Evolutionary conservation across 495 filamentous ascomycete genomes (phyloP).

Genomic region (Penicillium samsonianum): DNA sequence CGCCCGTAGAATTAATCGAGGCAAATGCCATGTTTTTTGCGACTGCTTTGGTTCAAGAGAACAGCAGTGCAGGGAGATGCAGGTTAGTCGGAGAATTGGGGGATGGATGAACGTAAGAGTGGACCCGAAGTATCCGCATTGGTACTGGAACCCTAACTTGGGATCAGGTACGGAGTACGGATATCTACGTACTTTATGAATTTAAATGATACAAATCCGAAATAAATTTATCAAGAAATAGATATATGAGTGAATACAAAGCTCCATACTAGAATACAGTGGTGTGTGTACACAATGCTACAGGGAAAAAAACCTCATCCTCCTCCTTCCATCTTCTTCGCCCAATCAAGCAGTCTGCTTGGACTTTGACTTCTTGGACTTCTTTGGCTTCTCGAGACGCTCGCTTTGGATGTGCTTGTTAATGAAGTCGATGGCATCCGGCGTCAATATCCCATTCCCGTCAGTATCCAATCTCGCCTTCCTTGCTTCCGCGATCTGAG

Average conservation of each 20-base stretch:
- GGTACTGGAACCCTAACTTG: constrained; percentile 6
- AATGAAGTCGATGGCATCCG: constrained; percentile 39
- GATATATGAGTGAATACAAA: constrained; percentile 25
- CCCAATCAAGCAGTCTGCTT: constrained; percentile 18
- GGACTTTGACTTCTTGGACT: constrained; percentile 17
- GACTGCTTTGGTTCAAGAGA: constrained; percentile 16
- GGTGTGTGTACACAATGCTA: constrained; percentile 42
- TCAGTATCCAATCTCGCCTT: constrained; percentile 34
- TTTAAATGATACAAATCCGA: constrained; percentile 1
- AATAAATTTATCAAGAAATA: constrained; percentile 6
- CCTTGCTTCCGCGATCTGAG: constrained; percentile 29
- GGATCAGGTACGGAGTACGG: background rate
- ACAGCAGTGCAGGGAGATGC: constrained; percentile 20
- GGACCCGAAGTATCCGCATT: constrained; percentile 16
- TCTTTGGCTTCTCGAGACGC: constrained; percentile 12
- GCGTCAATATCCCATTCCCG: constrained; percentile 41
- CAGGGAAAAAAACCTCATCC: constrained; percentile 16
- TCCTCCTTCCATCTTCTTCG: background rate
- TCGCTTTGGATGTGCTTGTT: constrained; percentile 33
- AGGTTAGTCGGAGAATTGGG: constrained; percentile 16
- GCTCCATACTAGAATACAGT: constrained; percentile 45
- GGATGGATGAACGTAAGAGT: constrained; percentile 22
- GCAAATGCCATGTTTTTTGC: constrained; percentile 46
- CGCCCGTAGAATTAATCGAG: constrained; percentile 39
- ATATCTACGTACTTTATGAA: background rate